Conservation (phyloP, 73 alveolate genomes). For the Paramecium sonneborni region DNA sequence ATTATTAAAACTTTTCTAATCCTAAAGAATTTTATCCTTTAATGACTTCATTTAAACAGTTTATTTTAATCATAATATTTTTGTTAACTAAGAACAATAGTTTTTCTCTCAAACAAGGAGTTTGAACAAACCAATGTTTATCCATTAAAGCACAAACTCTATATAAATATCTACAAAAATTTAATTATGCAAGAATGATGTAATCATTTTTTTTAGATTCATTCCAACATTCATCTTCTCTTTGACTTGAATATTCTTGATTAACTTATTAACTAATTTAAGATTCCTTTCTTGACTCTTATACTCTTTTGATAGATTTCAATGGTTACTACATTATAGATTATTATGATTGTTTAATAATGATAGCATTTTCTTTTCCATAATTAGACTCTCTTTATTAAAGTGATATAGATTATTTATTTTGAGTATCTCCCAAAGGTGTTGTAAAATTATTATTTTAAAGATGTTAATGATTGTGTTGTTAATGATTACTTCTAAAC, state of each 20-base stretch:
- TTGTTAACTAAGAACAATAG: slow-evolving; percentile 48
- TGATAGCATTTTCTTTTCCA: slow-evolving; percentile 38
- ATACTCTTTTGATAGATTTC: slow-evolving; percentile 18
- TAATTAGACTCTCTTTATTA: neutral
- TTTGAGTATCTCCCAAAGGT: slow-evolving; percentile 7
- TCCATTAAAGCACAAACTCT: slow-evolving; percentile 58
- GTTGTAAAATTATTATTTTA: neutral
- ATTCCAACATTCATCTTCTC: neutral
- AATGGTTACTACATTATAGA: neutral
- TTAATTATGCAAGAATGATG: slow-evolving; percentile 33
- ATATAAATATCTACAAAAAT: slow-evolving; percentile 58
- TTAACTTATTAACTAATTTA: slow-evolving; percentile 13
- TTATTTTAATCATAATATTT: slow-evolving; percentile 61
- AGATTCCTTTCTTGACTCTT: slow-evolving; percentile 24
- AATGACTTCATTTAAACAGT: slow-evolving; percentile 34
- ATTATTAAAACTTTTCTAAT: neutral
- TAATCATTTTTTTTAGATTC: slow-evolving; percentile 54
- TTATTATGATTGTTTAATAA: neutral
- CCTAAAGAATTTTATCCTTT: slow-evolving; percentile 32
- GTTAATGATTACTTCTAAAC: neutral
- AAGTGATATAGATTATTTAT: neutral
- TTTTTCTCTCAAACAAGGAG: slow-evolving; percentile 54
- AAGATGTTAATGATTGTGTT: neutral
- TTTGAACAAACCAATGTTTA: slow-evolving; percentile 20
- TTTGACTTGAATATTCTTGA: neutral